Evolutionary conservation across 1,284 basidiomycete genomes (phyloP).

Genomic region (Pseudozyma tsukubaensis): DNA sequence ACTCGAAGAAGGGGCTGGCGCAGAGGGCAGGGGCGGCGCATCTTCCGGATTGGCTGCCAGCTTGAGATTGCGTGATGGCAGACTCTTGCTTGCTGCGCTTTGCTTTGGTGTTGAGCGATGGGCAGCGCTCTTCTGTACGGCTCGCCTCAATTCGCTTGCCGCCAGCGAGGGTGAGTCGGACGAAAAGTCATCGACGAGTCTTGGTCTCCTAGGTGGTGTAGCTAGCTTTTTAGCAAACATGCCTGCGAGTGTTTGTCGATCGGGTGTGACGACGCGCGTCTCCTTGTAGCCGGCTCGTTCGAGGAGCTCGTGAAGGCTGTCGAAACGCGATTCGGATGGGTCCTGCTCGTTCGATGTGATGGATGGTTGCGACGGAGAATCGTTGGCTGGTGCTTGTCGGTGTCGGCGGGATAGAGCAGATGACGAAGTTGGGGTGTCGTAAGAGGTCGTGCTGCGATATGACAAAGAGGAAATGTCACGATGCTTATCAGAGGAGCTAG

Average conservation of each 20-base stretch:
- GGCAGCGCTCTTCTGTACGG: constrained; percentile 19
- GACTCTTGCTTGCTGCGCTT: constrained; percentile 28
- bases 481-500: neutral
- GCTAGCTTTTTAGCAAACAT: constrained; percentile 39
- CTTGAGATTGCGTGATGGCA: constrained; percentile 39
- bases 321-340: constrained; percentile 45
- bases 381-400: neutral
- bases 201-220: constrained; percentile 21
- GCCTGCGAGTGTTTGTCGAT: constrained; percentile 26
- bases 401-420: neutral
- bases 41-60: neutral
- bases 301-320: constrained; percentile 63
- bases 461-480: neutral
- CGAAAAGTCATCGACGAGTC: constrained; percentile 38
- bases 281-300: constrained; percentile 66
- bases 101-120: constrained; percentile 15
- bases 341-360: neutral
- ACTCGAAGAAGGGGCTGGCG: constrained; percentile 15
- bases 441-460: neutral
- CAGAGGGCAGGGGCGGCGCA: constrained; percentile 13
- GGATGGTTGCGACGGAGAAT: neutral
- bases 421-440: neutral
- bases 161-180: constrained; percentile 41
- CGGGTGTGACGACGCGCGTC: constrained; percentile 64
- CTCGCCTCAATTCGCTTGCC: constrained; percentile 29